Evolutionary conservation across 73 alveolate genomes (phyloP).

Genomic region (Tetrahymena malaccensis): DNA sequence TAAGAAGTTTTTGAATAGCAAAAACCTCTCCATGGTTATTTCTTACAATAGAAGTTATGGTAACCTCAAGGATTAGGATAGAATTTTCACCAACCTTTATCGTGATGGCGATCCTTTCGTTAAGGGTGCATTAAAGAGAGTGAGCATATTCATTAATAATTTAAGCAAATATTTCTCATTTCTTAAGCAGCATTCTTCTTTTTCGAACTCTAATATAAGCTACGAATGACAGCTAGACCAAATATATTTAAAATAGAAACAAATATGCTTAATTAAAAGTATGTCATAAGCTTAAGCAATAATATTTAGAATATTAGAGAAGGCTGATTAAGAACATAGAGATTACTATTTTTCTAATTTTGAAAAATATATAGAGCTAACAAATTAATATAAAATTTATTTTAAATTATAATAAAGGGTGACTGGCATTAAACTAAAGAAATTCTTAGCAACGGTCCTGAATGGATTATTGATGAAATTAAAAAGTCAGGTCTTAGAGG

Average conservation of each 20-base stretch:
- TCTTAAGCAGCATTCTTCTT: neutral
- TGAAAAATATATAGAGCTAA: neutral
- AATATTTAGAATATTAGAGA: neutral
- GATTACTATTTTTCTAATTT: neutral
- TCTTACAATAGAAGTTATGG: conserved; percentile 13
- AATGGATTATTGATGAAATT: conserved; percentile 81
- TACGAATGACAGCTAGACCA: neutral
- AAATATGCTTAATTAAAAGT: no score
- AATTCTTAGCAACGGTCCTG: conserved; percentile 74
- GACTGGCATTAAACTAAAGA: conserved; percentile 87
- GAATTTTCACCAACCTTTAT: conserved; percentile 41
- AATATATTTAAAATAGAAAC: neutral
- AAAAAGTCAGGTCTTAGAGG: conserved; percentile 83
- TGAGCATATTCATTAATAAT: neutral
- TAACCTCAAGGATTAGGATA: conserved; percentile 35
- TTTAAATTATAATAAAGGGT: conserved; percentile 41
- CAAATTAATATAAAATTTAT: neutral
- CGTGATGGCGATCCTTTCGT: conserved; percentile 37
- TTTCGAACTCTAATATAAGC: neutral
- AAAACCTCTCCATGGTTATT: neutral
- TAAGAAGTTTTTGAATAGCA: neutral
- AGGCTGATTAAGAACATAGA: neutral
- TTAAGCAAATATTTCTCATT: neutral
- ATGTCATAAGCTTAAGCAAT: neutral
- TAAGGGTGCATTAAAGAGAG: conserved; percentile 36